A percentile compares a stretch with the other conserved stretches of the same genome.
Evolutionary conservation across 495 filamentous ascomycete genomes (phyloP).

Genomic region (Talaromyces ruber): DNA sequence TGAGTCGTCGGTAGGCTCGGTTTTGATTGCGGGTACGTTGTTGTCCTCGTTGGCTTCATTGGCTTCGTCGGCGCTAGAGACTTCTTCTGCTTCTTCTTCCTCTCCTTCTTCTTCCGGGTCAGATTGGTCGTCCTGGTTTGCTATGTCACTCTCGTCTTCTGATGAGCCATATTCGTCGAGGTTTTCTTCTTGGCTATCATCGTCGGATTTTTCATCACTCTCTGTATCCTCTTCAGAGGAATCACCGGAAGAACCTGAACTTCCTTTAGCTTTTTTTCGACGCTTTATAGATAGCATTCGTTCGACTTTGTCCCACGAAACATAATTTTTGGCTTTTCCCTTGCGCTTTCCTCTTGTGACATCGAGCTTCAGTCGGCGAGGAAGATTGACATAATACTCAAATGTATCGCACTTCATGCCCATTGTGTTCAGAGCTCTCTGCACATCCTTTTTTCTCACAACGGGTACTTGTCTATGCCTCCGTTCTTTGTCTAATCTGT

Average conservation of each 20-base stretch:
- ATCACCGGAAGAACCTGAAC: neutral
- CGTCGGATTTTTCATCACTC: constrained; percentile 11
- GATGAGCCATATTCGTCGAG: neutral
- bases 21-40: neutral
- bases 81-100: constrained; percentile 9
- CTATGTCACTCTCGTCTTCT: neutral
- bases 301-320: constrained; percentile 51
- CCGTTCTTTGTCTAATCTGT: constrained; percentile 32
- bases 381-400: constrained; percentile 50
- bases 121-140: neutral
- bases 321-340: constrained; percentile 12
- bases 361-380: constrained; percentile 50
- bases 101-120: constrained; percentile 7
- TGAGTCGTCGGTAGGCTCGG: neutral
- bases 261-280: neutral
- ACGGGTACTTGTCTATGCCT: constrained; percentile 27
- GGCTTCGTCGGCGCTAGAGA: constrained; percentile 17
- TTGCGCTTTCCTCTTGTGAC: constrained; percentile 38
- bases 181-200: constrained; percentile 16
- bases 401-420: constrained; percentile 23
- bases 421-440: constrained; percentile 43
- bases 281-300: constrained; percentile 23
- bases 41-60: neutral
- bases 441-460: constrained; percentile 53
- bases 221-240: constrained; percentile 9